These are phyloP conservation scores for Solanum pimpinellifolium DNA, from an alignment of 257 asterid species.

Conservation along the genomic window DNA sequence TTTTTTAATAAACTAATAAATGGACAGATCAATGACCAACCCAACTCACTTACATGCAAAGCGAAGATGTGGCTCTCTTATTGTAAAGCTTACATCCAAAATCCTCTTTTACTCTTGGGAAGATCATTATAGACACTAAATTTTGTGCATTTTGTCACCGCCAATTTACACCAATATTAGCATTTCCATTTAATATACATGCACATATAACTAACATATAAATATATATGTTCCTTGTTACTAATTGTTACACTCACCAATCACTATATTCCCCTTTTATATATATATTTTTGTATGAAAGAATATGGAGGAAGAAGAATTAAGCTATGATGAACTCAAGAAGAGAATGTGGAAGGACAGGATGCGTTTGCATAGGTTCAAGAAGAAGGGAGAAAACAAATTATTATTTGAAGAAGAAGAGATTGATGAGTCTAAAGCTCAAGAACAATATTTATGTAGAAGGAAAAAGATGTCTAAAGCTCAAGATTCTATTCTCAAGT, in stretches of 20 bases:
- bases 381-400: slow-evolving; percentile 18
- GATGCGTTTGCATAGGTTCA: slow-evolving; percentile 28
- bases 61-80: neutral
- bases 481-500: slow-evolving; percentile 40
- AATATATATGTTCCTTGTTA: neutral
- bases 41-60: neutral
- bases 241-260: neutral
- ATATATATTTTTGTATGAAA: neutral
- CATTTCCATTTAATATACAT: neutral
- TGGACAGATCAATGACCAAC: too few species aligned
- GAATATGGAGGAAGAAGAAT: slow-evolving; percentile 6
- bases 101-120: neutral
- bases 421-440: slow-evolving; percentile 7
- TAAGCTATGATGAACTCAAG: slow-evolving; percentile 21
- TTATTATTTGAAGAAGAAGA: neutral
- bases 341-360: slow-evolving; percentile 46
- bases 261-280: neutral
- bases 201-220: neutral
- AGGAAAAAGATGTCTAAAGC: slow-evolving; percentile 43
- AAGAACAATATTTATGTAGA: slow-evolving; percentile 22
- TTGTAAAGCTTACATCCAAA: neutral
- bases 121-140: neutral
- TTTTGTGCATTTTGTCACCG: neutral
- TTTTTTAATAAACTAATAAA: too few species aligned
- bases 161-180: neutral